Base-by-base conservation (phyloP, 139 green algal species). In the Axilococcus clingmanii region DNA sequence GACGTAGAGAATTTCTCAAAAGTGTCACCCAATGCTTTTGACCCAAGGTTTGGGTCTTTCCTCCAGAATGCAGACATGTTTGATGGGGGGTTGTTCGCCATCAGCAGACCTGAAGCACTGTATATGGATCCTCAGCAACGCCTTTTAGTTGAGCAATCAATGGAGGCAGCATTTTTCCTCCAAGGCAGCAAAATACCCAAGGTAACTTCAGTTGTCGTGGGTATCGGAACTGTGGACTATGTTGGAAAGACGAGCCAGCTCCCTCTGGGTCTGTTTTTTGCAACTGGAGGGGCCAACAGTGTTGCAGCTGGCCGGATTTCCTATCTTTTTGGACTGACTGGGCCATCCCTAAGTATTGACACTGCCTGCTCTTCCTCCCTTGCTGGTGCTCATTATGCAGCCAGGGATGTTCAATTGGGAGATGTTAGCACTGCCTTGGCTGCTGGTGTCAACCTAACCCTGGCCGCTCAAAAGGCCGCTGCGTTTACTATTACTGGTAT, bases 301-400 rank as follows among this genome's bases (percentile, higher is more conserved):
- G 62, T 78, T 3, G 69, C 69, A 37, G 49, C 59, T 7, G 69
- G 69, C 20, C 68, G 84, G 4, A 50, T 94, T 7, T 68, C 75
- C 3, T 94, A 79, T 60, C 59, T 63, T 1, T 90, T 91, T 63
- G 71, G 67, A 2, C 69, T 94, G 23, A 53, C 52, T 6, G 85
- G 84, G 0, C 75, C 85, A 3, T 58, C 70, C 22, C 31, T 89
- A 2, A 71, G 68, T 25, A 56, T 94, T 0, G 85, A 93, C 57
- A 94, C 81, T 0, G 85, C 82, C 3, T 94, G 85, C 66, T 88
- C 77, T 4, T 84, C 77, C 0, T 81, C 78, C 2, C 59, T 94
- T 23, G 82, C 91, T 16, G 77, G 75, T 1, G 20, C 56, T 0
- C 71, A 90, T 37, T 44, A 86, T 27, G 75, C 69, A 4, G 46